Base-by-base conservation (phyloP, 345 rosid genomes). In the Lumnitzera littorea region DNA sequence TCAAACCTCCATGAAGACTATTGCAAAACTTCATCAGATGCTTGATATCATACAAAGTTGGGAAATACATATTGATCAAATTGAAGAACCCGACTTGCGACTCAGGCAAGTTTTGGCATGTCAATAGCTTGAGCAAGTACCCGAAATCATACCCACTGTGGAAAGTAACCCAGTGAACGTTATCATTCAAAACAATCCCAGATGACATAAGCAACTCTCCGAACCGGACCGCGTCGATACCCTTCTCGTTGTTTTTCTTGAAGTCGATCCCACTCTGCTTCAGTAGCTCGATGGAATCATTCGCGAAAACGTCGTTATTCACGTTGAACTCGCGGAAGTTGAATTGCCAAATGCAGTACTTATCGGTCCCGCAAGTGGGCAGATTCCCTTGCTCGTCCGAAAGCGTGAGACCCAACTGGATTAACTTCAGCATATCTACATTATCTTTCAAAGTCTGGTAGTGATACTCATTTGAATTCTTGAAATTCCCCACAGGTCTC, bases 61-160 rank as follows among this genome's bases (percentile, higher is more conserved):
- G 98, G 46, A 88, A 86, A 67, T 84, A 91, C 25, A 83, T 74
- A 2, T 71, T 79, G 72, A 84, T 88, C 77, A 84, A 55, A 65
- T 70, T 59, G 67, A 91, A 84, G 87, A 86, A 86, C 53, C 68
- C 82, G 1, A 53, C 79, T 59, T 82, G 96, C 0, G 77, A 71
- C 7, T 78, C 86, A 0, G 98, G 98, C 50, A 91, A 69, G 60
- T 76, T 69, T 54, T 76, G 79, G 67, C 89, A 78, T 0, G 98
- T 91, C 66, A 91, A 68, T 50, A 91, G 83, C 88, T 91, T 91
- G 1, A 91, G 78, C 83, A 88, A 67, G 76, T 91, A 86, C 1
- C 96, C 96, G 13, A 91, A 88, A 72, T 91, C 98, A 63, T 91
- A 86, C 1, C 96, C 98, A n/a, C 98, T 86, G 66, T 91, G 98